Percentiles rank a stretch among this genome's conserved stretches.
Evolutionary conservation across 495 filamentous ascomycete genomes (phyloP).

Genomic region (Penicillium verhagenii): DNA sequence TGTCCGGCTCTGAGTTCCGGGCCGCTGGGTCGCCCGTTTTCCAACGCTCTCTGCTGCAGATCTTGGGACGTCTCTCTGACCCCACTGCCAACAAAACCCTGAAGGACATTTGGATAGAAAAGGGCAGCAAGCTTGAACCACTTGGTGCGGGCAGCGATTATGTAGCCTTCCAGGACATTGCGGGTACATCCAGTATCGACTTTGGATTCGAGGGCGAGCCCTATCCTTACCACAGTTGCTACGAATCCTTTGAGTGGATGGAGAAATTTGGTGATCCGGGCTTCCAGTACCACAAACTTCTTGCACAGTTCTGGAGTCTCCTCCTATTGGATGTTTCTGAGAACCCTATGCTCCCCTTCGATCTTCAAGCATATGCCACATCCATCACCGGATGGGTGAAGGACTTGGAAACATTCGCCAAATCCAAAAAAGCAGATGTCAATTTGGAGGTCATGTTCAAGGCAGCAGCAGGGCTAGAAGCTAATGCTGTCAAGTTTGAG

Average conservation of each 20-base stretch:
- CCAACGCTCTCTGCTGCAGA: constrained; percentile 64
- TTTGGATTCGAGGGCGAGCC: constrained; percentile 70
- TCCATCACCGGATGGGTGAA: constrained; percentile 59
- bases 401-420: constrained; percentile 65
- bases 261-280: constrained; percentile 71
- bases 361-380: constrained; percentile 72
- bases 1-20: constrained; percentile 69
- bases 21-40: constrained; percentile 80
- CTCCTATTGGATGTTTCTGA: constrained; percentile 86
- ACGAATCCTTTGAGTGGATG: constrained; percentile 91
- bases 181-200: constrained; percentile 87
- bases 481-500: constrained; percentile 62
- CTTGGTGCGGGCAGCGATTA: constrained; percentile 85
- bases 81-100: constrained; percentile 71
- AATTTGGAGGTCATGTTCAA: constrained; percentile 58
- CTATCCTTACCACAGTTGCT: constrained; percentile 79
- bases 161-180: constrained; percentile 88
- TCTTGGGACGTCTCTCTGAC: constrained; percentile 71
- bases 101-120: constrained; percentile 71
- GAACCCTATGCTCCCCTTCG: constrained; percentile 76
- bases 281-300: constrained; percentile 75
- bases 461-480: constrained; percentile 58
- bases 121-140: constrained; percentile 55
- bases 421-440: constrained; percentile 49
- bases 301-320: constrained; percentile 77